These are phyloP conservation scores for Limnomonas spitsbergensis DNA, from an alignment of 139 green algal genomes.

Conservation along the genomic window DNA sequence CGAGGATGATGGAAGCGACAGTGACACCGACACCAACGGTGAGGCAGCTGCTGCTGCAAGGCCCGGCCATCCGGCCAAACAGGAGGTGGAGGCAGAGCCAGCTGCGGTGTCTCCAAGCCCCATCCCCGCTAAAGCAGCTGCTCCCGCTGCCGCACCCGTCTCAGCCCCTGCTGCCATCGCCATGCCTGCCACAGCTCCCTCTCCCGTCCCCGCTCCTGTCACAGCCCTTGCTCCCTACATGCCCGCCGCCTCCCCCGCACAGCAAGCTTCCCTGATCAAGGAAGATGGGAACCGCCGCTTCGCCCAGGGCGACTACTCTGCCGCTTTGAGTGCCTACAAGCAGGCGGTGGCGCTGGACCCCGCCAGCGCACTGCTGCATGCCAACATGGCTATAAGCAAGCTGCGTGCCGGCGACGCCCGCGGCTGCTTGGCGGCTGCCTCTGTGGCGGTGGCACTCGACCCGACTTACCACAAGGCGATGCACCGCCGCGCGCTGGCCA, in stretches of 20 bases:
- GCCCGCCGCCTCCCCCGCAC: neutral
- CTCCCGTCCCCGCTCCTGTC: neutral
- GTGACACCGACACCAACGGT: conserved; percentile 11
- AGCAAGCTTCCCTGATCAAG: conserved; percentile 13
- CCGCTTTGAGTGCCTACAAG: conserved; percentile 21
- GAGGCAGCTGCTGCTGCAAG: too few species aligned
- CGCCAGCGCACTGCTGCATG: conserved; percentile 22
- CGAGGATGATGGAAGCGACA: conserved; percentile 23
- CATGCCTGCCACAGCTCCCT: too few species aligned
- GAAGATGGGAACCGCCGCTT: conserved; percentile 27
- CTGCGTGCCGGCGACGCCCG: conserved; percentile 2
- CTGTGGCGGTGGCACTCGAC: conserved; percentile 33
- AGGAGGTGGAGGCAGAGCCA: too few species aligned
- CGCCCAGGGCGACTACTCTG: conserved; percentile 2
- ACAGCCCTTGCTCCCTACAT: neutral
- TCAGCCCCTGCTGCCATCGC: neutral
- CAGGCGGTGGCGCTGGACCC: conserved; percentile 27
- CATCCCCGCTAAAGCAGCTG: neutral
- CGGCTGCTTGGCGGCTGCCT: conserved; percentile 24
- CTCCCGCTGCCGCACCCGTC: neutral
- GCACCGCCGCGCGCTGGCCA: conserved; percentile 31
- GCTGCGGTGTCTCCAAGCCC: neutral
- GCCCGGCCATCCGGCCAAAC: too few species aligned
- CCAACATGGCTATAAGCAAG: conserved; percentile 21
- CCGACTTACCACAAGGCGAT: conserved; percentile 28